These are phyloP conservation scores for Colletotrichum lini DNA, from an alignment of 2,329 filamentous ascomycete genomes.

Conservation along the genomic window DNA sequence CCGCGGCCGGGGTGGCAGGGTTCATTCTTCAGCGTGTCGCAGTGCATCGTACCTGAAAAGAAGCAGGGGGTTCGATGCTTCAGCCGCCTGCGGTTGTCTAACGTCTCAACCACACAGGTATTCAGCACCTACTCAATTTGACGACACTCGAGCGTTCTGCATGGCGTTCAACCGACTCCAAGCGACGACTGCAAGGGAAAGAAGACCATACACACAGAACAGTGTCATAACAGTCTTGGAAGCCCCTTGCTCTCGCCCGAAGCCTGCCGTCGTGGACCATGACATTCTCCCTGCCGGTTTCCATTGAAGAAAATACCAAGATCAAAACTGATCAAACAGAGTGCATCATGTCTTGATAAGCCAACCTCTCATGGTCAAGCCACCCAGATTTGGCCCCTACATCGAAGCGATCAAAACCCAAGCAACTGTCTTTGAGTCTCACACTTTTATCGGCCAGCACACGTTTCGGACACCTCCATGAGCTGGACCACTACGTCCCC, in stretches of 20 bases:
- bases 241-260: neutral
- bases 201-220: neutral
- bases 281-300: neutral
- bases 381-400: neutral
- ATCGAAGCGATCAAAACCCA: neutral
- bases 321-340: neutral
- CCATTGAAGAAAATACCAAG: neutral
- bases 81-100: neutral
- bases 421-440: slow-evolving; percentile 7
- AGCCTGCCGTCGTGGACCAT: neutral
- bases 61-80: slow-evolving; percentile 3
- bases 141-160: neutral
- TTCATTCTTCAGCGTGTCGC: slow-evolving; percentile 34
- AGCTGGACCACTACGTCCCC: neutral
- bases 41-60: neutral
- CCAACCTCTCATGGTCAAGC: neutral
- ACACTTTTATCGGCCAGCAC: neutral
- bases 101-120: neutral
- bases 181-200: neutral
- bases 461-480: slow-evolving; percentile 2
- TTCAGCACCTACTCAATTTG: neutral
- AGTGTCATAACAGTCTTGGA: neutral
- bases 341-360: neutral
- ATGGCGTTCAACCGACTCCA: neutral
- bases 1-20: slow-evolving; percentile 24